phyloP scores from a whole-genome alignment of 2,329 filamentous ascomycete genomes.

The Phyllosticta citribraziliensis region DNA sequence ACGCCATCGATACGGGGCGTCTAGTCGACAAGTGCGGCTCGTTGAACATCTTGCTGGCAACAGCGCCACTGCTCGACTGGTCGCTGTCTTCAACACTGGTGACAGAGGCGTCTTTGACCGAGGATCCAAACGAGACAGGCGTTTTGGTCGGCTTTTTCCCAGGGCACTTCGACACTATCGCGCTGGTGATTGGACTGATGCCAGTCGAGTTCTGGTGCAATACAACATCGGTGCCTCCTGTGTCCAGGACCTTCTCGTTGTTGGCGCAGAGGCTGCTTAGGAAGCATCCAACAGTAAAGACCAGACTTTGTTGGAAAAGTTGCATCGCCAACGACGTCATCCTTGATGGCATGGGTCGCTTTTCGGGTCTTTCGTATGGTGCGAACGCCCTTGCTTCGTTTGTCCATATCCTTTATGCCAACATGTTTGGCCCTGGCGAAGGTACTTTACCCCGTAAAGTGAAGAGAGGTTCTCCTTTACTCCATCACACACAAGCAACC shows the following conservation, averaged over 20 bases:
- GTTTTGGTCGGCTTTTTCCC: not conserved
- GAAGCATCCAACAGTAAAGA: not conserved
- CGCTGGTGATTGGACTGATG: not conserved
- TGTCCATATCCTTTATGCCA: not conserved
- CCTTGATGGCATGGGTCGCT: not conserved
- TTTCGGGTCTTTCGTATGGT: not conserved
- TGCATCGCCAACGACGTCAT: not conserved
- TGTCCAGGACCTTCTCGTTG: not conserved
- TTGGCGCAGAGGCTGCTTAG: not conserved
- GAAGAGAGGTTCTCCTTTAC: no score
- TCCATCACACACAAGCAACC: not conserved
- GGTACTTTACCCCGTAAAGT: no score
- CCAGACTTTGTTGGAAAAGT: not conserved
- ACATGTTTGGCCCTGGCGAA: not conserved
- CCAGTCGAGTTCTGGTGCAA: not conserved
- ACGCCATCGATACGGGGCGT: slow-evolving; percentile 47
- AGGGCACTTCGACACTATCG: not conserved
- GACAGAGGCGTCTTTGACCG: slow-evolving; percentile 36
- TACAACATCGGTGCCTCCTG: not conserved
- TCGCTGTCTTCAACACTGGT: slow-evolving; percentile 39
- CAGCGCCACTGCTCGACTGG: slow-evolving; percentile 38
- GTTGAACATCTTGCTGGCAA: slow-evolving; percentile 38
- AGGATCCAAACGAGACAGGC: slow-evolving; percentile 13
- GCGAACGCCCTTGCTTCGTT: not conserved
- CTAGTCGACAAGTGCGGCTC: slow-evolving; percentile 35